Percentiles rank a stretch among this genome's conserved stretches.
Evolutionary conservation across 768 basidiomycete genomes (phyloP).

Genomic region (Psilocybe sp.): DNA sequence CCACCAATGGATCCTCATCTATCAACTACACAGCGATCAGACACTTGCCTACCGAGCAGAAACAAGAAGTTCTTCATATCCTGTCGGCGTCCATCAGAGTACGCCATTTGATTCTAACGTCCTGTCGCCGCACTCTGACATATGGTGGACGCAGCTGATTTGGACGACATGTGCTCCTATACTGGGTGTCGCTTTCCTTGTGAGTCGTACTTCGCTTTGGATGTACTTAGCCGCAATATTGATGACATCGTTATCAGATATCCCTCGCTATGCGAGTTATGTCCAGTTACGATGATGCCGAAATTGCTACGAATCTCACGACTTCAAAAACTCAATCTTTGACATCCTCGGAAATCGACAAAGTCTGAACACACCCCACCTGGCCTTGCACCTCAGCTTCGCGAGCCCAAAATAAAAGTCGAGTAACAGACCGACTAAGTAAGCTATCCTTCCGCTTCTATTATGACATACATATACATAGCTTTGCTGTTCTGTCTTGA

Average conservation of each 20-base stretch:
- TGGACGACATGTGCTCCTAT: constrained; percentile 75
- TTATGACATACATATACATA: no score
- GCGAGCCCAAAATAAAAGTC: neutral
- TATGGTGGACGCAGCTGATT: constrained; percentile 43
- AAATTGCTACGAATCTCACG: constrained; percentile 11
- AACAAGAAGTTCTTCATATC: constrained; percentile 44
- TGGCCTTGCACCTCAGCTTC: neutral
- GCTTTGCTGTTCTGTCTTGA: neutral
- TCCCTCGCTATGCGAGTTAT: constrained; percentile 38
- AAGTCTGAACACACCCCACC: constrained; percentile 9
- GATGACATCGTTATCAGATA: constrained; percentile 26
- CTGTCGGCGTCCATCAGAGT: constrained; percentile 68
- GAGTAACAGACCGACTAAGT: neutral
- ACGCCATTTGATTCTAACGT: constrained; percentile 14
- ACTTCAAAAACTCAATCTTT: constrained; percentile 17
- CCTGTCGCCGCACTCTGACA: constrained; percentile 3
- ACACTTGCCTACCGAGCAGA: constrained; percentile 43
- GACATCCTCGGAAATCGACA: constrained; percentile 18
- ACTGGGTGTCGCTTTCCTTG: constrained; percentile 62
- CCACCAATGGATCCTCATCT: constrained; percentile 40
- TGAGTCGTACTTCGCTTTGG: constrained; percentile 24
- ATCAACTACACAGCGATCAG: constrained; percentile 54
- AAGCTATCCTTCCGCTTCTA: neutral
- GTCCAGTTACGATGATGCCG: constrained; percentile 25
- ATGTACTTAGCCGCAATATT: neutral